Percentiles rank a stretch among this genome's conserved stretches.
These are phyloP conservation scores for Typha latifolia DNA, from an alignment of 176 grass and related monocot species.

Conservation along the genomic window DNA sequence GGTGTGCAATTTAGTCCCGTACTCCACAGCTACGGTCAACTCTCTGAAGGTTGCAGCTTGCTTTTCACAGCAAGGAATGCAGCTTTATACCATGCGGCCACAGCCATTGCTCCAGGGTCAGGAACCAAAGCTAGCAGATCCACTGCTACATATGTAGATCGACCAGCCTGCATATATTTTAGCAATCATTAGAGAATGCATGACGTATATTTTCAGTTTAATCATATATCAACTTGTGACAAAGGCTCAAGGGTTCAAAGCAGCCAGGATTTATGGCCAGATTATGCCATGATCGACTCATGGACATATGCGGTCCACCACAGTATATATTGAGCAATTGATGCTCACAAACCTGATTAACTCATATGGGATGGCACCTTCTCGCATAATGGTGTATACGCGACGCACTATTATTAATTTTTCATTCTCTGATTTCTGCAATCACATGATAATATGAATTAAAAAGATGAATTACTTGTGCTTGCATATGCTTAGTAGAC, in stretches of 20 bases:
- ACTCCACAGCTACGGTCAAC: slow-evolving; percentile 13
- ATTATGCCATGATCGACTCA: too few species aligned
- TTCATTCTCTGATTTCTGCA: background rate
- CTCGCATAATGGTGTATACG: background rate
- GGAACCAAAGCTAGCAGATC: slow-evolving; percentile 58
- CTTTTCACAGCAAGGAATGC: slow-evolving; percentile 50
- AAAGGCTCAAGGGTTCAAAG: too few species aligned
- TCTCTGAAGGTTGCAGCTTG: slow-evolving; percentile 34
- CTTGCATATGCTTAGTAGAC: slow-evolving; percentile 91
- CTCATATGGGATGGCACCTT: background rate
- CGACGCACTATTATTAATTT: background rate
- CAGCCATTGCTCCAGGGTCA: slow-evolving; percentile 93
- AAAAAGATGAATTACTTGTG: slow-evolving; percentile 43
- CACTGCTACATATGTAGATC: slow-evolving; percentile 68
- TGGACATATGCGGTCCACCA: background rate
- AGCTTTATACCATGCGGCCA: slow-evolving; percentile 67
- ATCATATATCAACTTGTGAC: background rate
- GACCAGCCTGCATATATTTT: slow-evolving; percentile 60
- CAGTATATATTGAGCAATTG: background rate
- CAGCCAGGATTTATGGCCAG: too few species aligned
- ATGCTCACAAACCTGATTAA: background rate
- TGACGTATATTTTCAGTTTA: background rate
- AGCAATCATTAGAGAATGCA: background rate
- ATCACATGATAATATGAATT: background rate
- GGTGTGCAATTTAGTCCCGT: slow-evolving; percentile 15